Evolutionary conservation across 2,329 filamentous ascomycete genomes (phyloP).

Genomic region (Aspergillus sergii): DNA sequence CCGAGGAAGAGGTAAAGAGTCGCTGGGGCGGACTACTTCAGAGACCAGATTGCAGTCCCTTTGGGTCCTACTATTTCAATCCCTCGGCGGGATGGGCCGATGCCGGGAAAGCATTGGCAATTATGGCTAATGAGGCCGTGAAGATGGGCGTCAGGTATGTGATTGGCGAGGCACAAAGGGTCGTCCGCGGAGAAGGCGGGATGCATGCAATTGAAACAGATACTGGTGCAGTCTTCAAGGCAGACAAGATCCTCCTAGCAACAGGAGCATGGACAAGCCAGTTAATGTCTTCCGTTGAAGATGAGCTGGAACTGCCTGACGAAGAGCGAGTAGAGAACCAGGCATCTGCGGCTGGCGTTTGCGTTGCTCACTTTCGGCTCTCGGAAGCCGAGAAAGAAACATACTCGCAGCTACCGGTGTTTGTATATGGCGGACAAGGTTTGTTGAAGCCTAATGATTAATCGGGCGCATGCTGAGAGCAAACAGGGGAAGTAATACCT

Average conservation of each 20-base stretch:
- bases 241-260: slow-evolving; percentile 57
- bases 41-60: slow-evolving; percentile 39
- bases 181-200: slow-evolving; percentile 46
- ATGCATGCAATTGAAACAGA: slow-evolving; percentile 50
- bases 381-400: slow-evolving; percentile 52
- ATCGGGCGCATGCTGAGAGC: not conserved
- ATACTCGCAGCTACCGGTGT: slow-evolving; percentile 56
- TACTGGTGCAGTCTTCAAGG: slow-evolving; percentile 51
- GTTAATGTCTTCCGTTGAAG: slow-evolving; percentile 55
- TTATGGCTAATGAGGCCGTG: slow-evolving; percentile 49
- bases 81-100: slow-evolving; percentile 58
- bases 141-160: slow-evolving; percentile 50
- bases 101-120: slow-evolving; percentile 49
- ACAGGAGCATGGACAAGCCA: slow-evolving; percentile 61
- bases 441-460: not conserved
- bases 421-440: slow-evolving; percentile 52
- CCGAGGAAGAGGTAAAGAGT: slow-evolving; percentile 43
- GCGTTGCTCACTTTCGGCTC: slow-evolving; percentile 60
- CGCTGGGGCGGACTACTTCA: slow-evolving; percentile 46
- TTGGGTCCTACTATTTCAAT: slow-evolving; percentile 52
- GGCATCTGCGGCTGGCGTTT: slow-evolving; percentile 62
- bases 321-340: slow-evolving; percentile 55
- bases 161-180: slow-evolving; percentile 46
- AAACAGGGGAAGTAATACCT: slow-evolving; percentile 48
- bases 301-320: slow-evolving; percentile 47